A percentile compares a stretch with the other conserved stretches of the same genome.
phyloP scores from a whole-genome alignment of 192 early-diverging fungal species.

The Cetraspora pellucida region DNA sequence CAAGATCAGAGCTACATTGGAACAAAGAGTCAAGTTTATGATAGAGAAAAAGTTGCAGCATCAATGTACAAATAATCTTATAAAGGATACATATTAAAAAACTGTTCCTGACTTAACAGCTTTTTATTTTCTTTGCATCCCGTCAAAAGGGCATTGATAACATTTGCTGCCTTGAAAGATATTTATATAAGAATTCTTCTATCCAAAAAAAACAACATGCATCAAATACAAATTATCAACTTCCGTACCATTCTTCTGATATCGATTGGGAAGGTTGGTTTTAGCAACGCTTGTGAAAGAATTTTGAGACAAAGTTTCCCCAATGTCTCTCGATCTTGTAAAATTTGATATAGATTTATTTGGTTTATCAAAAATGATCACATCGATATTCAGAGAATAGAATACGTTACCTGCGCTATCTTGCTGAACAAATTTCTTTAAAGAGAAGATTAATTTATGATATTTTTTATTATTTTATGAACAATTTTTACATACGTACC shows the following conservation, averaged over 20 bases:
- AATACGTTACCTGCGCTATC: background rate
- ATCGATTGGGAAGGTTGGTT: background rate
- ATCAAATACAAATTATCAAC: background rate
- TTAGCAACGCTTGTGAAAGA: background rate
- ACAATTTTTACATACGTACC: background rate
- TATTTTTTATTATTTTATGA: background rate
- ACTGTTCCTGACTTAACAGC: constrained; percentile 14
- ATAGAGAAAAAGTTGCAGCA: background rate
- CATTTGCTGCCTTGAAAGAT: constrained; percentile 8
- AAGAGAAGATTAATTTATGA: background rate
- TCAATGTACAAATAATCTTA: background rate
- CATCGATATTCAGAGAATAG: background rate
- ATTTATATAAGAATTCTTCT: background rate
- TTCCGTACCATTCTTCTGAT: constrained; percentile 8
- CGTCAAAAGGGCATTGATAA: constrained; percentile 25
- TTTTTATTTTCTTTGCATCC: constrained; percentile 34
- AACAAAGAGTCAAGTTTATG: background rate
- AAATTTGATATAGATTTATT: background rate
- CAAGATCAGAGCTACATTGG: background rate
- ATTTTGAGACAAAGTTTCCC: background rate
- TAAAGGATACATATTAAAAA: constrained; percentile 25
- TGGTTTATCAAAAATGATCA: background rate
- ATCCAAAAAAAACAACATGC: background rate
- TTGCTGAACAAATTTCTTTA: background rate
- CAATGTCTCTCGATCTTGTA: background rate